A percentile compares a stretch with the other conserved stretches of the same genome.
phyloP scores from a whole-genome alignment of 495 filamentous ascomycete genomes.

The Alectoria sarmentosa region DNA sequence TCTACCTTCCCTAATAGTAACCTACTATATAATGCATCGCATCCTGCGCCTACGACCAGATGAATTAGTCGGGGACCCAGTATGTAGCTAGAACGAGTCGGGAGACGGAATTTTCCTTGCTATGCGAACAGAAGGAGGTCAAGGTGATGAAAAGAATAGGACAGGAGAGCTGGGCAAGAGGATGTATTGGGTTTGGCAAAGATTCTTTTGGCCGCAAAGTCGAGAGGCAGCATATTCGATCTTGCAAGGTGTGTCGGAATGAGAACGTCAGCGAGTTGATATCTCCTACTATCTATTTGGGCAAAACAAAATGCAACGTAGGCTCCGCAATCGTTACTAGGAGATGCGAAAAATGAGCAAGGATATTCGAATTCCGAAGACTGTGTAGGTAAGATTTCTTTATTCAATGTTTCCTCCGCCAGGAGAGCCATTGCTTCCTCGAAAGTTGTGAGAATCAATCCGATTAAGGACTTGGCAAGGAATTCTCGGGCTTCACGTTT shows the following conservation, averaged over 20 bases:
- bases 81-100: slow-evolving; percentile 43
- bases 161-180: slow-evolving; percentile 31
- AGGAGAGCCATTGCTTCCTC: too few relatives aligned
- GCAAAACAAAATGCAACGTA: neutral
- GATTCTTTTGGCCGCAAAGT: slow-evolving; percentile 1
- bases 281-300: neutral
- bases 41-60: slow-evolving; percentile 54
- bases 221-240: neutral
- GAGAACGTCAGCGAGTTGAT: neutral
- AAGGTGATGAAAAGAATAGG: slow-evolving; percentile 34
- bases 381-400: too few relatives aligned
- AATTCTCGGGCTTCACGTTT: too few relatives aligned
- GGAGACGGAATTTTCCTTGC: slow-evolving; percentile 36
- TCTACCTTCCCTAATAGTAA: neutral
- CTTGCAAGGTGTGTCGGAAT: neutral
- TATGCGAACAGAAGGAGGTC: slow-evolving; percentile 25
- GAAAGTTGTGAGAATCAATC: too few relatives aligned
- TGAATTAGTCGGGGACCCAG: slow-evolving; percentile 47
- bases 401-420: too few relatives aligned
- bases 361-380: too few relatives aligned
- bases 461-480: too few relatives aligned
- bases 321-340: too few relatives aligned
- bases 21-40: slow-evolving; percentile 30
- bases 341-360: too few relatives aligned
- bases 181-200: slow-evolving; percentile 45